These are phyloP conservation scores for Quercus agrifolia DNA, from an alignment of 306 rosid genomes.

Conservation along the genomic window DNA sequence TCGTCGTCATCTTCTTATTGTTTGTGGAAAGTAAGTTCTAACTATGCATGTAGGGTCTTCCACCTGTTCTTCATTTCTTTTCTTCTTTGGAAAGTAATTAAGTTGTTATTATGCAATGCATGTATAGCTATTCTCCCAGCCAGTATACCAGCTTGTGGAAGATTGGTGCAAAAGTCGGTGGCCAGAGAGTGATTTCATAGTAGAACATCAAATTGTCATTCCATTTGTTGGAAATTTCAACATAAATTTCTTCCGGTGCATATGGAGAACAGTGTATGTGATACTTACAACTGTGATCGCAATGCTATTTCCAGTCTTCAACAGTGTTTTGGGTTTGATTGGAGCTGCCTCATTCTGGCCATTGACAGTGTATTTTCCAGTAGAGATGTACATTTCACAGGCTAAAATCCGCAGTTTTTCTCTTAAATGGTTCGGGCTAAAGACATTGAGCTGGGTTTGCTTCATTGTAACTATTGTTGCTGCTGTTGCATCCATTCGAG, in stretches of 20 bases:
- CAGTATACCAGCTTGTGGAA: constrained; percentile 26
- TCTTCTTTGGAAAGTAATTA: background rate
- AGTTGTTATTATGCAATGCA: background rate
- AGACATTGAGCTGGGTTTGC: constrained; percentile 33
- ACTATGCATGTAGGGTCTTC: background rate
- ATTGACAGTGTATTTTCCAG: constrained; percentile 53
- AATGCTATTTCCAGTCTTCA: constrained; percentile 60
- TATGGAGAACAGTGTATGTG: constrained; percentile 48
- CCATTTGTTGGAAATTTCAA: constrained; percentile 33
- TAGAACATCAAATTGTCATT: constrained; percentile 29
- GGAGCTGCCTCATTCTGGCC: constrained; percentile 69
- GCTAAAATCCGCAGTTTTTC: constrained; percentile 42
- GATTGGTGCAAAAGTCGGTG: constrained; percentile 23
- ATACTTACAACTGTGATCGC: constrained; percentile 25
- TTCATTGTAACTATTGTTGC: constrained; percentile 43
- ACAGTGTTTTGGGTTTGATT: constrained; percentile 45
- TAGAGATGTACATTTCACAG: constrained; percentile 45
- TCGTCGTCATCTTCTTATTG: no score
- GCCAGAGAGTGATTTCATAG: constrained; percentile 33
- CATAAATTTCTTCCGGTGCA: constrained; percentile 35
- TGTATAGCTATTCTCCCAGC: constrained; percentile 39
- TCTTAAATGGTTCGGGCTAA: constrained; percentile 35
- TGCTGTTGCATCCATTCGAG: constrained; percentile 47
- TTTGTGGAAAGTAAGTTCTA: no score
- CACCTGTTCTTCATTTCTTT: background rate